Base-by-base conservation (phyloP, 2,329 filamentous ascomycete genomes). In the Domatiomyces catenatus region DNA sequence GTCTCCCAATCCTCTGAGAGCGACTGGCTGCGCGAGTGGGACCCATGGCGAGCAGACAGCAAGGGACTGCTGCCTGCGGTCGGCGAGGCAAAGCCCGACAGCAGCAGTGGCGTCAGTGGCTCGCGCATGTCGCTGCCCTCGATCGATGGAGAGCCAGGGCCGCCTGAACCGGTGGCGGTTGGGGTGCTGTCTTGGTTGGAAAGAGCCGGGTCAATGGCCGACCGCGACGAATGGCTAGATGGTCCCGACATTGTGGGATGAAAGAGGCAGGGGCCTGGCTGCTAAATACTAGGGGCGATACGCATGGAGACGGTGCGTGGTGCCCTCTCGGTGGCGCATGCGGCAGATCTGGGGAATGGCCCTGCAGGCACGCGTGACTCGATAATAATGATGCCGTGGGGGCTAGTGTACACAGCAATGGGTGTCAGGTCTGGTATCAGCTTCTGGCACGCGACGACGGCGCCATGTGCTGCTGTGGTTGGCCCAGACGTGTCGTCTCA, bases 1-100 rank as follows among this genome's bases (percentile, higher is more conserved):
- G 80, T 74, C 55, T 94, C 87, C 77, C 86, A 92, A 63, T 90
- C 87, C 60, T 92, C 86, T 51, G 92, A 85, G 61, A 87, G 87
- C n/a, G 80, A 83, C 65, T 82, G 87, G 66, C 81, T 87, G 47
- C 79, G 81, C n/a, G 86, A 88, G 65, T 88, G 88, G 15, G 88
- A 94, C 15, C 77, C 75, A 50, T 84, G 83, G 52, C 88, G 79
- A 6, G 88, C 93, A 46, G 88, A 69, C 5, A 61, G 55, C 56
- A 72, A 62, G 47, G 79, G 71, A 24, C 56, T 60, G 32, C 56
- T 58, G 15, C 51, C 51, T 61, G 74, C 81, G 44, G 69, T 64
- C n/a, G 68, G 62, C 3, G 64, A 64, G 2, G 67, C 61, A 65
- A 53, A 58, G 12, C 54, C 72, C 48, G 67, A 63, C 12, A 66